Base-by-base conservation (phyloP, 2,329 filamentous ascomycete species). In the Fusarium dlaminii region DNA sequence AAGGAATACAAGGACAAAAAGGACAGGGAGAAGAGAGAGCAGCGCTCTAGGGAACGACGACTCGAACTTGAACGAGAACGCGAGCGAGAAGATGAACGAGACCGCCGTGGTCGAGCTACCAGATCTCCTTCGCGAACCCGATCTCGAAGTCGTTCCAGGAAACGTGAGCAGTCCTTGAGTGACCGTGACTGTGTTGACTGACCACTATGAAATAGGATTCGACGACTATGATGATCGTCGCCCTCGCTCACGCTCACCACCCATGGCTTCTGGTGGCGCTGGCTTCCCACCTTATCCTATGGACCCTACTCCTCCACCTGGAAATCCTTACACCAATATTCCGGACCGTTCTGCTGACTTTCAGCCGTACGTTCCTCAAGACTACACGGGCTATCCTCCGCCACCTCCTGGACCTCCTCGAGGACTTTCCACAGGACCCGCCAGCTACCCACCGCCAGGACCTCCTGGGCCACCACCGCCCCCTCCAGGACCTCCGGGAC, bases 1-100 rank as follows among this genome's bases (percentile, higher is more conserved):
- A 91, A 91, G 78, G 88, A 90, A 76, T 89, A 87, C 69, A 85
- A 87, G 68, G 86, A 90, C 70, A 87, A 79, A 70, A 79, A 77
- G 56, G 79, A 82, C 59, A 71, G 77, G 36, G 76, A 80, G 52
- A 78, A 77, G 59, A 82, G 79, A 70, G 81, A 81, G 60, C 81
- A 80, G 40, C 78, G 79, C 55, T 81, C 82, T 20, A 80, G 80
- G 65, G 83, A 83, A 10, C 78, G 79, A 14, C 70, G 80, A 42
- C 52, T 67, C 27, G 76, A 78, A 29, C 40, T 69, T 14, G 76
- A 78, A 56, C 56, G 65, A 39, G 77, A 78, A 32, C 72, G 68
- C 24, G 76, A 78, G 18, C 56, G 65, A 32, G 72, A 77, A 15
- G 65, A 63, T 20, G 70, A 70, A 45, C 65, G 73, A 37, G 74